Percentiles rank a stretch among this genome's conserved stretches.
These are phyloP conservation scores for Tylopilus felleus DNA, from an alignment of 768 basidiomycete species.

Conservation along the genomic window DNA sequence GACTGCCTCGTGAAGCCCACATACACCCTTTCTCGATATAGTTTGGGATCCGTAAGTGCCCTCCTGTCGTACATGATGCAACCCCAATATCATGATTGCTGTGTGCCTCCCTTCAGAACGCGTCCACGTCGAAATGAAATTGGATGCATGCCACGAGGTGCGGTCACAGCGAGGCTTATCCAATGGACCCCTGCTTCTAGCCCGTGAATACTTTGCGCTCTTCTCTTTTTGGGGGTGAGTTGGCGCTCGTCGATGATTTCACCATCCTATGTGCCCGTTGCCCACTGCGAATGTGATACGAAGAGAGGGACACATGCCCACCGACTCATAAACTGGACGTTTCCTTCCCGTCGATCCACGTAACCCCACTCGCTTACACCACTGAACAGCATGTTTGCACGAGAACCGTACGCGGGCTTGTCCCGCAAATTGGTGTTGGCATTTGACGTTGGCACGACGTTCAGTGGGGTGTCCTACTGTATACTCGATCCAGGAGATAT, in stretches of 20 bases:
- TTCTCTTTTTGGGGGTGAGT: neutral
- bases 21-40: constrained; percentile 1
- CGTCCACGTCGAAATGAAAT: neutral
- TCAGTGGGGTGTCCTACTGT: constrained; percentile 34
- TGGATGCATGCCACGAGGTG: neutral
- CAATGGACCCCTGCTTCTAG: neutral
- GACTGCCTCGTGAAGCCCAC: neutral
- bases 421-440: constrained; percentile 33
- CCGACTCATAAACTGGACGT: neutral
- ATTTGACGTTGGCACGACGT: constrained; percentile 33
- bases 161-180: neutral
- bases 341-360: neutral
- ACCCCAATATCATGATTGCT: neutral
- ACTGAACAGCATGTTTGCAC: constrained; percentile 21
- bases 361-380: neutral
- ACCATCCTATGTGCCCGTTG: neutral
- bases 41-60: neutral
- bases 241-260: neutral
- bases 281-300: neutral
- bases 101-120: neutral
- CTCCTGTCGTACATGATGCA: neutral
- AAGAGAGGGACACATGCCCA: constrained; percentile 1
- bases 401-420: constrained; percentile 33
- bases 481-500: constrained; percentile 38
- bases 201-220: neutral